A percentile compares a stretch with the other conserved stretches of the same genome.
Evolutionary conservation across 1,139 yeast species (phyloP).

Genomic region (Magnusiomyces fungicola): DNA sequence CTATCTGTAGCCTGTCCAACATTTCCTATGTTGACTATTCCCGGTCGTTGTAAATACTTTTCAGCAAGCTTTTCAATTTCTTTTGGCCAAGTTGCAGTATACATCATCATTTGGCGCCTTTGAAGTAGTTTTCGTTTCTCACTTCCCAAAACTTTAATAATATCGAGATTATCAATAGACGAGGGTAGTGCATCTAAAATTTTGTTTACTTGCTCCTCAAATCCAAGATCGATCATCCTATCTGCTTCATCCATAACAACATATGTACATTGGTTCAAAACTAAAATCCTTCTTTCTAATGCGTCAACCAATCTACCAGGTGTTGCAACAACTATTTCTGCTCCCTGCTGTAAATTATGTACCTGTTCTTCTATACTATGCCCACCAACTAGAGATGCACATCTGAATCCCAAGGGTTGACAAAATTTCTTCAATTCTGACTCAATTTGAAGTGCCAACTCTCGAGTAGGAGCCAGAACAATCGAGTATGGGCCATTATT

Average conservation of each 20-base stretch:
- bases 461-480: constrained; percentile 87
- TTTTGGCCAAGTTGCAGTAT: constrained; percentile 86
- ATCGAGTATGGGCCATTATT: constrained; percentile 59
- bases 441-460: constrained; percentile 81
- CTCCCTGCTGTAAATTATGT: constrained; percentile 52
- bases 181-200: constrained; percentile 47
- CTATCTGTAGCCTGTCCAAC: constrained; percentile 54
- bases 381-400: constrained; percentile 81
- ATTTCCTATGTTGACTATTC: constrained; percentile 57
- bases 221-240: constrained; percentile 91
- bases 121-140: no score
- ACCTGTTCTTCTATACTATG: constrained; percentile 74
- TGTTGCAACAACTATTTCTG: constrained; percentile 82
- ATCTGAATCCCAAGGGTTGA: constrained; percentile 38
- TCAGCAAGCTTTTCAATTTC: constrained; percentile 60
- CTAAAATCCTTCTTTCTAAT: constrained; percentile 56
- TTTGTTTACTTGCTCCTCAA: constrained; percentile 66
- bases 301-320: constrained; percentile 88
- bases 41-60: constrained; percentile 53
- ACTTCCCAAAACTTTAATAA: constrained; percentile 19
- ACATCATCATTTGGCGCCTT: constrained; percentile 86
- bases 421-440: constrained; percentile 53
- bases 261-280: constrained; percentile 55
- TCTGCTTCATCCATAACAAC: constrained; percentile 90
- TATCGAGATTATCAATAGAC: constrained; percentile 28